Percentiles rank a stretch among this genome's conserved stretches.
phyloP scores from a whole-genome alignment of 2,329 filamentous ascomycete species.

The Chaetothyriales sp. region DNA sequence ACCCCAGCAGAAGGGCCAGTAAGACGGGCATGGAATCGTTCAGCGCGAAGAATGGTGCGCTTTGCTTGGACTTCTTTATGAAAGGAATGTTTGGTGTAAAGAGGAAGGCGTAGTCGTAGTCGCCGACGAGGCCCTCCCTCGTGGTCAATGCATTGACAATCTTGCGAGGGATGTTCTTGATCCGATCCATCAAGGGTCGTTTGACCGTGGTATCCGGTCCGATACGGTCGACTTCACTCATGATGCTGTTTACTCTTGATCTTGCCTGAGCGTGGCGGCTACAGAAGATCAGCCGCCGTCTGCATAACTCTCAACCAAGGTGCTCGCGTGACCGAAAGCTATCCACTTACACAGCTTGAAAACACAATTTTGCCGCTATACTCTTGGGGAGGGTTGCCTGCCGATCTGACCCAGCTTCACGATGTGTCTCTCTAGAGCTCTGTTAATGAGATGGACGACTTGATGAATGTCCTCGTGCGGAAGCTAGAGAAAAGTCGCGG shows the following conservation, averaged over 20 bases:
- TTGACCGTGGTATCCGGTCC: slow-evolving; percentile 28
- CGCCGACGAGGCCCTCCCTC: slow-evolving; percentile 60
- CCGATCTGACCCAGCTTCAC: no score
- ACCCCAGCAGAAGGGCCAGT: slow-evolving; percentile 51
- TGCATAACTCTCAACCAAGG: no score
- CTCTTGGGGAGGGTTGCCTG: no score
- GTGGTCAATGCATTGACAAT: slow-evolving; percentile 30
- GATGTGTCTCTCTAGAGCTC: no score
- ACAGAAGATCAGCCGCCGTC: no score
- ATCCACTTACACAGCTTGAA: no score
- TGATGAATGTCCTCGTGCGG: no score
- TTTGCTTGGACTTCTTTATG: slow-evolving; percentile 47
- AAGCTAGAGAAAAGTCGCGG: no score
- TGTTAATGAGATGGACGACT: no score
- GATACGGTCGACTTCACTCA: slow-evolving; percentile 27
- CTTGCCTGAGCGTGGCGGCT: not conserved
- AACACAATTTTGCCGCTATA: no score
- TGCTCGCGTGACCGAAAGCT: no score
- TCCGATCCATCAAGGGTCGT: slow-evolving; percentile 24
- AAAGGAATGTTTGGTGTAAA: slow-evolving; percentile 75
- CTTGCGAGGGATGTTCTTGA: slow-evolving; percentile 18
- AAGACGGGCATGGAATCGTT: slow-evolving; percentile 55
- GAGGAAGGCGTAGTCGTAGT: slow-evolving; percentile 82
- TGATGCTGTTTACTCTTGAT: slow-evolving; percentile 1
- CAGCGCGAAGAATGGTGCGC: slow-evolving; percentile 58